Evolutionary conservation across 192 early-diverging fungal species (phyloP).

Genomic region (Allomyces macrogynus): DNA sequence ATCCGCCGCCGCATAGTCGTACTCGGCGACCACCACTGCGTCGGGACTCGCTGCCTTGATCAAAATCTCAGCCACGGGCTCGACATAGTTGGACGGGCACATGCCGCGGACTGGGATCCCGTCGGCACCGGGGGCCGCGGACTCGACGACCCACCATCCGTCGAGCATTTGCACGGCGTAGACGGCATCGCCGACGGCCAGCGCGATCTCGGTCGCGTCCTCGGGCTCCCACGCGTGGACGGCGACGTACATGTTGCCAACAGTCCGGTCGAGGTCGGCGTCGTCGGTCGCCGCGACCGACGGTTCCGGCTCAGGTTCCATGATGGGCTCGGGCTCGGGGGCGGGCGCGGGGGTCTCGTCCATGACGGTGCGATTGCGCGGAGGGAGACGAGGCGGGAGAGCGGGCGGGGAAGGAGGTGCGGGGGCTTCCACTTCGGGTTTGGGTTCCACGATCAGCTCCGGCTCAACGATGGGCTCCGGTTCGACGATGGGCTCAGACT

Average conservation of each 20-base stretch:
- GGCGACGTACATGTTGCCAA: no score
- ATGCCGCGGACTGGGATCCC: no score
- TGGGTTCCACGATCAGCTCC: not conserved
- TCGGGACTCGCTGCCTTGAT: not conserved
- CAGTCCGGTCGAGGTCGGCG: no score
- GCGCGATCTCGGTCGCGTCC: no score
- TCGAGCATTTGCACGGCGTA: no score
- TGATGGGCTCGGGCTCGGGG: not conserved
- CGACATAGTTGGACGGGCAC: not conserved
- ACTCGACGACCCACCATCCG: no score
- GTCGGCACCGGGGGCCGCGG: no score
- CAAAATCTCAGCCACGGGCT: slow-evolving; percentile 9
- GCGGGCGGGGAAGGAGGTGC: not conserved
- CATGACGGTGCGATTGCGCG: not conserved
- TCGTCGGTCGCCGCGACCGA: no score
- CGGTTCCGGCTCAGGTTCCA: no score
- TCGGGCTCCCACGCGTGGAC: no score
- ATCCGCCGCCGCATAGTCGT: slow-evolving; percentile 57
- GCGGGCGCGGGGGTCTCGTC: not conserved
- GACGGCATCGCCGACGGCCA: no score
- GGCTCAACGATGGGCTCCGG: not conserved
- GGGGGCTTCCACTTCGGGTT: not conserved
- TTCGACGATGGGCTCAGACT: not conserved
- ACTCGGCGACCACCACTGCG: slow-evolving; percentile 23
- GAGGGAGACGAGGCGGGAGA: not conserved